Conservation (phyloP, 176 grass and related monocot species). For the Avena sativa region DNA sequence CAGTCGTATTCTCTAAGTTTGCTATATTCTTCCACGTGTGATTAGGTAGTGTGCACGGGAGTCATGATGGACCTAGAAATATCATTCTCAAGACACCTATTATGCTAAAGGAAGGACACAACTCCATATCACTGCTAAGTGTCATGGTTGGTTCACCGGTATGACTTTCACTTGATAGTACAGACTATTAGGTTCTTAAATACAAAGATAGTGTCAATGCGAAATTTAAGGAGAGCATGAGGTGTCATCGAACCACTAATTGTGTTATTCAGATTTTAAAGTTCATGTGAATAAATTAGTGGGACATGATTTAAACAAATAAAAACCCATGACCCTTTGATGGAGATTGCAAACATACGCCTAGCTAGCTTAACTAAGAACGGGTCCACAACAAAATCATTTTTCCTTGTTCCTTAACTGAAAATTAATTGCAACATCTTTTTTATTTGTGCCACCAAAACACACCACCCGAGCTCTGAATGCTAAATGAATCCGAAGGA, state of each 20-base stretch:
- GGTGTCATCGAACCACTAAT: background rate
- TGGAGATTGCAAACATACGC: background rate
- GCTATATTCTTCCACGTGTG: slow-evolving; percentile 23
- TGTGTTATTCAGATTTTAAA: slow-evolving; percentile 8
- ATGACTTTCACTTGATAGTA: slow-evolving; percentile 40
- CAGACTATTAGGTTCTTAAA: background rate
- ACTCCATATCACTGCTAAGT: slow-evolving; percentile 70
- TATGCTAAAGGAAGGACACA: slow-evolving; percentile 53
- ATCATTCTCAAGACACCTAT: slow-evolving; percentile 56
- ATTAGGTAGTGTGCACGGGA: slow-evolving; percentile 70
- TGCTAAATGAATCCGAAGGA: background rate
- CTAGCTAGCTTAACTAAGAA: slow-evolving; percentile 14
- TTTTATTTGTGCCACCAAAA: background rate
- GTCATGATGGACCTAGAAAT: slow-evolving; percentile 30
- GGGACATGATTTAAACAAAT: background rate
- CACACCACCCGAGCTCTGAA: background rate
- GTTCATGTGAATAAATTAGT: slow-evolving; percentile 13
- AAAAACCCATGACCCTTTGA: background rate
- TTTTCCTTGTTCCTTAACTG: background rate
- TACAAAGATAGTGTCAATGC: background rate
- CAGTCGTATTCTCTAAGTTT: background rate
- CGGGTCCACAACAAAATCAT: background rate
- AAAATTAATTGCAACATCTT: background rate
- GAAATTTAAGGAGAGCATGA: background rate
- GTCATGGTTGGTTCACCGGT: slow-evolving; percentile 83